These are phyloP conservation scores for Anthostomella pinea DNA, from an alignment of 2,329 filamentous ascomycete genomes.

Conservation along the genomic window DNA sequence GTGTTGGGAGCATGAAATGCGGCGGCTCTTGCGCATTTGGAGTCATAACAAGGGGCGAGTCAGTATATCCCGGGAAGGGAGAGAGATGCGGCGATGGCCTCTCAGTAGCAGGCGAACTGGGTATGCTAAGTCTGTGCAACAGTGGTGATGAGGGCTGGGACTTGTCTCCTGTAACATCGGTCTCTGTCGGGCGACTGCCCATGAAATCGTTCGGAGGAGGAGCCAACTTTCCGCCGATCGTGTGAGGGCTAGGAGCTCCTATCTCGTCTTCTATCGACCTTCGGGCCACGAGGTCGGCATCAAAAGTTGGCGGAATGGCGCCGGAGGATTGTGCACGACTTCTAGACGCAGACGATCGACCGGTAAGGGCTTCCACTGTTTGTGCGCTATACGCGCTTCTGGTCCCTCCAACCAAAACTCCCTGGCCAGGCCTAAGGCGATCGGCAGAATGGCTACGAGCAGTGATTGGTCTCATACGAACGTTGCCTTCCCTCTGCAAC, in stretches of 20 bases:
- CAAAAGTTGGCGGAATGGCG: conserved; percentile 34
- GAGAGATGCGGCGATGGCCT: conserved; percentile 48
- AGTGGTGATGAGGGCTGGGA: conserved; percentile 14
- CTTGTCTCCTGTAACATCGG: conserved; percentile 11
- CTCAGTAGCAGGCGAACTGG: conserved; percentile 43
- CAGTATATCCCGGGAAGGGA: conserved; percentile 68
- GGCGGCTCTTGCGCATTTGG: conserved; percentile 44
- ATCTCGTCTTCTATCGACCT: conserved; percentile 32
- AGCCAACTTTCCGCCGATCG: conserved; percentile 31
- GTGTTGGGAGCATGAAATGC: conserved; percentile 55
- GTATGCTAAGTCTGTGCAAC: conserved; percentile 46
- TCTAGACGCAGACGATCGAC: conserved; percentile 23
- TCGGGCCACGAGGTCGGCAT: conserved; percentile 40
- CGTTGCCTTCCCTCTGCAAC: conserved; percentile 76
- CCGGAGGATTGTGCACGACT: conserved; percentile 48
- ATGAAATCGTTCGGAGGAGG: conserved; percentile 25
- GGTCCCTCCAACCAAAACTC: conserved; percentile 6
- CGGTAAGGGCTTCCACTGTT: conserved; percentile 14
- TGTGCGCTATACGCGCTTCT: conserved; percentile 15
- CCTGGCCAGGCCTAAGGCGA: conserved; percentile 24
- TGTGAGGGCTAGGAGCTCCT: conserved; percentile 22
- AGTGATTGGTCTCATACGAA: conserved; percentile 67
- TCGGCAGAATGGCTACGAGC: conserved; percentile 69
- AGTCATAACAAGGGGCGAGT: conserved; percentile 49
- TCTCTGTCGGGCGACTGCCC: conserved; percentile 17